These are phyloP conservation scores for Heimioporus punctisporus DNA, from an alignment of 1,284 basidiomycete species.

Conservation along the genomic window DNA sequence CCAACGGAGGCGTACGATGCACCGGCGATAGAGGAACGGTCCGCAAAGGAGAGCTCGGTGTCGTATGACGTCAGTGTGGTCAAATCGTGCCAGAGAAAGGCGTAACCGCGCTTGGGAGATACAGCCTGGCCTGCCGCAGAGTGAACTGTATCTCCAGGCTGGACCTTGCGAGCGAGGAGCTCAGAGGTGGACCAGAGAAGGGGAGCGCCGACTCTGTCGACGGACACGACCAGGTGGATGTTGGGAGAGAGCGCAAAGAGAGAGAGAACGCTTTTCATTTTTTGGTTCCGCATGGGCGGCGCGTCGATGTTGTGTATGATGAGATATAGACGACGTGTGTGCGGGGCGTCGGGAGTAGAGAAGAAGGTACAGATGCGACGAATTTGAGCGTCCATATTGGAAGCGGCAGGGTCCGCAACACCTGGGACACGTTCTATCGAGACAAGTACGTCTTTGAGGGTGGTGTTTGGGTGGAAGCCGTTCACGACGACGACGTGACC, in stretches of 20 bases:
- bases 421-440: conserved; percentile 68
- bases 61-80: conserved; percentile 86
- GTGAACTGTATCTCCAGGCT: conserved; percentile 5
- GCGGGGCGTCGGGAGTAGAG: conserved; percentile 32
- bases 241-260: conserved; percentile 70
- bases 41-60: conserved; percentile 71
- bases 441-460: conserved; percentile 69
- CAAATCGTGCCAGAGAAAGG: conserved; percentile 89
- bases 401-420: conserved; percentile 41
- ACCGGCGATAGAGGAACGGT: conserved; percentile 63
- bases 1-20: conserved; percentile 43
- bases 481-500: conserved; percentile 84
- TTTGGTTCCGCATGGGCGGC: conserved; percentile 62
- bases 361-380: conserved; percentile 70
- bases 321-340: conserved; percentile 61
- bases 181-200: conserved; percentile 76
- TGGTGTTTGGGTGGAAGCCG: conserved; percentile 74
- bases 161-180: conserved; percentile 44
- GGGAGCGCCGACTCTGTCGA: conserved; percentile 85
- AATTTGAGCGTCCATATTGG: conserved; percentile 59
- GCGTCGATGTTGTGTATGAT: conserved; percentile 91
- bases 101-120: conserved; percentile 57
- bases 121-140: conserved; percentile 9
- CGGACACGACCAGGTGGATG: conserved; percentile 81
- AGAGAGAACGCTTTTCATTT: conserved; percentile 64